Evolutionary conservation across 192 early-diverging fungal species (phyloP), one percentile per base, ranked within the genome.

Genomic region (Blastocladiella britannica): DNA sequence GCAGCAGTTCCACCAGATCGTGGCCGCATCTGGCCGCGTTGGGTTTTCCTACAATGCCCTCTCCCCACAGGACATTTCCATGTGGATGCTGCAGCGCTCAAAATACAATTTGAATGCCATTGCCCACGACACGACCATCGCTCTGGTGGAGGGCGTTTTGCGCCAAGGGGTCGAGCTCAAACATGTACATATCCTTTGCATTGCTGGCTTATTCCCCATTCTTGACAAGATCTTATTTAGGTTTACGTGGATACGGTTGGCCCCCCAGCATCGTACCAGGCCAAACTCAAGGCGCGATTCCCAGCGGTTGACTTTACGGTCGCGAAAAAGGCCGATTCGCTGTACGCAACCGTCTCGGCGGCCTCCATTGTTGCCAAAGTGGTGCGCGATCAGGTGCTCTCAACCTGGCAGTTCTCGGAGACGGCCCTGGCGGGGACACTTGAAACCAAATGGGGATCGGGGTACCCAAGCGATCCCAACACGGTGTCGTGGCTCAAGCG

Each of bases 191-290:
- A 25, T n/a, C 9, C 25, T 55, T 26, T 47, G 15, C n/a, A n/a
- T n/a, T n/a, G n/a, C n/a, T 15, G 20, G 3, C 54, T 28, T 62
- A 3, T 24, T 51, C 52, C 20, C 52, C 23, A 62, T 30, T 29
- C 22, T 31, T 52, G n/a, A n/a, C n/a, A n/a, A n/a, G n/a, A 57
- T 51, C 29, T 55, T 55, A 28, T 27, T n/a, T 55, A 82, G 70
- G 80, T 97, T 30, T 96, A 82, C 68, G 77, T 99, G 3, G 95
- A 99, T 67, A 94, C 95, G 0, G 93, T 99, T 24, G 95, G 95
- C 0, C 86, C 88, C 2, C 85, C 93, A 5, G 76, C 73, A 43
- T 64, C 78, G n/a, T 97, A 99, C 64, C 80, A 90, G 47, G 69
- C 28, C 12, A 89, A 92, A 43, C 76, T 99, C 1, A 63, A 72